A percentile compares a stretch with the other conserved stretches of the same genome.
phyloP scores from a whole-genome alignment of 192 early-diverging fungal genomes.

The Umbelopsis sp. region DNA sequence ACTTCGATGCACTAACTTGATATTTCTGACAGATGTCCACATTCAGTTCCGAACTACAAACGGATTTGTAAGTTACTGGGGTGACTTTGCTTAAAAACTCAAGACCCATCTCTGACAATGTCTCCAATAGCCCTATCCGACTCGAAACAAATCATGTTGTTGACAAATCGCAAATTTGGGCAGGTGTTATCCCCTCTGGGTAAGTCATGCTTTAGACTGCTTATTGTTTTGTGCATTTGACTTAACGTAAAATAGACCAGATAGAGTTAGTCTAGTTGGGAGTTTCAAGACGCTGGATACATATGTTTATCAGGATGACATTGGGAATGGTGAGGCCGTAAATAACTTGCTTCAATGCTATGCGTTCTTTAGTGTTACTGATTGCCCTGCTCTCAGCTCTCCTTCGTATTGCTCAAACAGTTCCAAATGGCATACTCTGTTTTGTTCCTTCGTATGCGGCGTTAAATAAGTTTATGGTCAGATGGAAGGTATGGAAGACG shows the following conservation, averaged over 20 bases:
- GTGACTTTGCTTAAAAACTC: no score
- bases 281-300: slow-evolving; percentile 42
- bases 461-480: slow-evolving; percentile 27
- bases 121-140: slow-evolving; percentile 29
- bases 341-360: not conserved
- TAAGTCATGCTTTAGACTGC: not conserved
- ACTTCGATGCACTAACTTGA: not conserved
- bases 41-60: slow-evolving; percentile 61
- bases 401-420: slow-evolving; percentile 27
- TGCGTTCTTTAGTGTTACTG: not conserved
- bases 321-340: slow-evolving; percentile 40
- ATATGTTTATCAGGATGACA: slow-evolving; percentile 54
- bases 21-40: slow-evolving; percentile 40
- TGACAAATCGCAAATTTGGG: slow-evolving; percentile 55
- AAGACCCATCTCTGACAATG: not conserved
- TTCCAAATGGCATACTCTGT: slow-evolving; percentile 47
- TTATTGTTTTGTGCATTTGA: not conserved
- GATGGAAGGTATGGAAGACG: slow-evolving; percentile 31
- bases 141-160: slow-evolving; percentile 75
- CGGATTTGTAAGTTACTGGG: slow-evolving; percentile 39
- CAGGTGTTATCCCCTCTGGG: slow-evolving; percentile 54
- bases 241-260: slow-evolving; percentile 31
- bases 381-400: slow-evolving; percentile 6
- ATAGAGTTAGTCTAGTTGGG: slow-evolving; percentile 39
- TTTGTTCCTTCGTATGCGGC: slow-evolving; percentile 38